Conservation (phyloP, 2,329 filamentous ascomycete genomes). For the Neonectria neomacrospora region DNA sequence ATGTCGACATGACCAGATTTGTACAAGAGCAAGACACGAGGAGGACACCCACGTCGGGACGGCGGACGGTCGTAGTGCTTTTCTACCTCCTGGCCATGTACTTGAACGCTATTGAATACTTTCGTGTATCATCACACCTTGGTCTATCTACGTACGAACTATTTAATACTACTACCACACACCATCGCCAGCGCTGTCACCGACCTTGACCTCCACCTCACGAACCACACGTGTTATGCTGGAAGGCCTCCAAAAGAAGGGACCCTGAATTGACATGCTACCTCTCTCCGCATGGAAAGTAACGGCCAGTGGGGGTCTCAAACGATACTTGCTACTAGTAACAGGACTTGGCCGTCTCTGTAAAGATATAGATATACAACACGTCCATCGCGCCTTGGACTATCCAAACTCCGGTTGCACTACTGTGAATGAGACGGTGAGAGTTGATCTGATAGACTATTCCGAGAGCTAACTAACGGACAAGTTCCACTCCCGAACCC, state of each 20-base stretch:
- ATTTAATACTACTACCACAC: conserved; percentile 20
- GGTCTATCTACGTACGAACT: conserved; percentile 16
- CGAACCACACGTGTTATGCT: neutral
- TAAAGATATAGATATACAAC: too few species aligned
- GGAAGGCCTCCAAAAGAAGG: neutral
- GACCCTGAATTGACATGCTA: neutral
- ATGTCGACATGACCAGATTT: neutral
- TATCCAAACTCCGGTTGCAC: too few species aligned
- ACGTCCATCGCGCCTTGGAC: too few species aligned
- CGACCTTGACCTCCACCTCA: too few species aligned
- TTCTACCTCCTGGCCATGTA: conserved; percentile 24
- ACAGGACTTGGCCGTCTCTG: too few species aligned
- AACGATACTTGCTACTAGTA: too few species aligned
- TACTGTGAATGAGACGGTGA: too few species aligned
- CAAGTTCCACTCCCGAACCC: too few species aligned
- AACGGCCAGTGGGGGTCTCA: neutral
- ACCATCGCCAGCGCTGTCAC: too few species aligned
- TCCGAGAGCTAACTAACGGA: too few species aligned
- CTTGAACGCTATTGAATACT: conserved; percentile 10
- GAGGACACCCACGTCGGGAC: neutral
- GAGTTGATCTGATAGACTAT: too few species aligned
- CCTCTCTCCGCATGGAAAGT: neutral
- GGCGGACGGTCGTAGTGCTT: neutral
- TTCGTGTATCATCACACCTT: conserved; percentile 25
- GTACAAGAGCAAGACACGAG: neutral